A percentile compares a stretch with the other conserved stretches of the same genome.
These are phyloP conservation scores for Boletus barrowsii DNA, from an alignment of 768 basidiomycete genomes.

Conservation along the genomic window DNA sequence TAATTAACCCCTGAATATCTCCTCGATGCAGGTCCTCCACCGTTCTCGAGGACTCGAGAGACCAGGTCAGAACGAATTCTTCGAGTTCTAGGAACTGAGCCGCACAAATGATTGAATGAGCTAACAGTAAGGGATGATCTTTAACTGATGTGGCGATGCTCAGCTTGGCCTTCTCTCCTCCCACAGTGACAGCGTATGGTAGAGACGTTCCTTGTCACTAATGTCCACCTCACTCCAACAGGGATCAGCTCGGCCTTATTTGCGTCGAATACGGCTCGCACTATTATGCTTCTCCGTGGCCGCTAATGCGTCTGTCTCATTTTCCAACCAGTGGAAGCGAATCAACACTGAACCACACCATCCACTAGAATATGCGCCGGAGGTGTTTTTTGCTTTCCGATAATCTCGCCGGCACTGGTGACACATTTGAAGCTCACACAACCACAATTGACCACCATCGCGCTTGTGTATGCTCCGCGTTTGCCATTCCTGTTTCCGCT, in stretches of 20 bases:
- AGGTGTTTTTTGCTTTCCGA: conserved; percentile 77
- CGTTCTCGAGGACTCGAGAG: too few relatives aligned
- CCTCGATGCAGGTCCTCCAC: too few relatives aligned
- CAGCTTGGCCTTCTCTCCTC: neutral
- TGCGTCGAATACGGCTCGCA: conserved; percentile 26
- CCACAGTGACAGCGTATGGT: neutral
- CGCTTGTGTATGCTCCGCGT: conserved; percentile 63
- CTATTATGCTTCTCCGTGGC: conserved; percentile 53
- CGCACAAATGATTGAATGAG: too few relatives aligned
- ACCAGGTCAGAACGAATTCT: too few relatives aligned
- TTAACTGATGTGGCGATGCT: too few relatives aligned
- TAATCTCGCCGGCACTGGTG: conserved; percentile 63
- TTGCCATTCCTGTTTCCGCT: neutral
- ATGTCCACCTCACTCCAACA: conserved; percentile 16
- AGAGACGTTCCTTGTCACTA: neutral
- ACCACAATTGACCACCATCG: conserved; percentile 75
- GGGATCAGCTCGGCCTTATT: conserved; percentile 1
- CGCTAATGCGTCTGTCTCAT: conserved; percentile 55
- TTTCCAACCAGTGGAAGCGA: neutral
- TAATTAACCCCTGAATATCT: conserved; percentile 17
- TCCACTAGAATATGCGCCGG: conserved; percentile 63
- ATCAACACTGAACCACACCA: neutral
- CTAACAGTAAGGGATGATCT: too few relatives aligned
- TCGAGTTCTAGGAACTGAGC: too few relatives aligned
- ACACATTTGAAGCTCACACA: conserved; percentile 62